Percentiles rank a stretch among this genome's conserved stretches.
These are phyloP conservation scores for Cordyceps cateniannulata DNA, from an alignment of 2,329 filamentous ascomycete genomes.

Conservation along the genomic window DNA sequence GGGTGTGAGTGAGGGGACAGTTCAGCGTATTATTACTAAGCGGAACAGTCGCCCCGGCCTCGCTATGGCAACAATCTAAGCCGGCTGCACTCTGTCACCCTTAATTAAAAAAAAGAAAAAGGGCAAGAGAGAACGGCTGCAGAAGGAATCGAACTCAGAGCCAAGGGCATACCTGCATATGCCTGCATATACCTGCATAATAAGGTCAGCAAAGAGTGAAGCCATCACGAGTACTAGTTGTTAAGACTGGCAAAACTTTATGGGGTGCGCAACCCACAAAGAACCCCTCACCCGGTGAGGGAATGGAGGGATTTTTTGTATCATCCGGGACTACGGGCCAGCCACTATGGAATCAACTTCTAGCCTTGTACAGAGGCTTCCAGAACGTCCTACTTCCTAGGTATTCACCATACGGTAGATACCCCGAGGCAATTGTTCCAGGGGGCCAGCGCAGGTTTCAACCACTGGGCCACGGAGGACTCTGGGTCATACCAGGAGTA, in stretches of 20 bases:
- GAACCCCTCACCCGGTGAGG: background rate
- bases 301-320: background rate
- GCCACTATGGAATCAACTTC: background rate
- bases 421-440: background rate
- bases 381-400: background rate
- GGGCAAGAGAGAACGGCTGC: background rate
- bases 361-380: background rate
- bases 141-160: background rate
- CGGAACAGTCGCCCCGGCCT: too few relatives aligned
- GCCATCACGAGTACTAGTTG: background rate
- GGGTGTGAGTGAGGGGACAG: too few relatives aligned
- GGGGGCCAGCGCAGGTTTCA: background rate
- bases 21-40: too few relatives aligned
- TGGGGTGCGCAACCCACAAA: background rate
- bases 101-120: background rate
- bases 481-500: background rate
- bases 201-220: background rate
- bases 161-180: background rate
- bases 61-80: background rate
- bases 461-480: background rate
- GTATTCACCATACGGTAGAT: background rate
- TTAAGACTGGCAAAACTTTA: background rate
- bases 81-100: background rate
- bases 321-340: background rate
- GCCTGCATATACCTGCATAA: background rate